Evolutionary conservation across 2,329 filamentous ascomycete species (phyloP), one percentile per base, ranked within the genome.

Genomic region (Aureobasidium leucospermi): DNA sequence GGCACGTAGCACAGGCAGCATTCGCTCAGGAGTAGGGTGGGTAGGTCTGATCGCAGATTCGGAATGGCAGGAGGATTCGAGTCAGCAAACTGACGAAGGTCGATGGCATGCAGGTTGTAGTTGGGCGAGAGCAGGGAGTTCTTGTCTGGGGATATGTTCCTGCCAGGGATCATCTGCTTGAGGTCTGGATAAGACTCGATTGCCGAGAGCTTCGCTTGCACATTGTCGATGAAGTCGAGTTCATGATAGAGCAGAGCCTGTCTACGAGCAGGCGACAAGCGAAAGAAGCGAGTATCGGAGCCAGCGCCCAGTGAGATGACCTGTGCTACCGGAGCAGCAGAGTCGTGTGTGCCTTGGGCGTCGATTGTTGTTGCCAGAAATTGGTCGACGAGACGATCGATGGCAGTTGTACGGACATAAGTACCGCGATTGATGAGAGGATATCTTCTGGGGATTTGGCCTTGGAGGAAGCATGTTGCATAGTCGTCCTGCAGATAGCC

Each of bases 341-440:
- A 41, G 8, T 11, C 16, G 19, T 29, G 11, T 15, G 41, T 13
- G n/a, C 28, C 10, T 8, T 28, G 7, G 38, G 16, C 16, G 2
- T 67, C 57, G 29, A 68, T 65, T 51, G 68, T n/a, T 43, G 69
- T 63, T 3, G 75, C 71, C 11, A 97, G 77, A 67, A 97, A 97
- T 7, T 77, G 78, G 55, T 82, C 72, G 42, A 97, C 83, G 0
- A 99, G 82, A 11, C 74, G 77, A 73, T 99, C 91, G 63, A 99
- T 85, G 28, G 89, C 89, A 5, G 81, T 83, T 8, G 92, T 96
- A 62, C 94, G 86, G 23, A 92, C 87, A 69, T 96, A 97, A n/a
- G 93, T 97, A 56, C 93, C 93, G 83, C 93, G 80, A 70, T 99
- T 97, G 69, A 99, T 96, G 63, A 99, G 89, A 55, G 94, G 94